Conservation (phyloP, 106 monocot species). For the Posidonia australis region DNA sequence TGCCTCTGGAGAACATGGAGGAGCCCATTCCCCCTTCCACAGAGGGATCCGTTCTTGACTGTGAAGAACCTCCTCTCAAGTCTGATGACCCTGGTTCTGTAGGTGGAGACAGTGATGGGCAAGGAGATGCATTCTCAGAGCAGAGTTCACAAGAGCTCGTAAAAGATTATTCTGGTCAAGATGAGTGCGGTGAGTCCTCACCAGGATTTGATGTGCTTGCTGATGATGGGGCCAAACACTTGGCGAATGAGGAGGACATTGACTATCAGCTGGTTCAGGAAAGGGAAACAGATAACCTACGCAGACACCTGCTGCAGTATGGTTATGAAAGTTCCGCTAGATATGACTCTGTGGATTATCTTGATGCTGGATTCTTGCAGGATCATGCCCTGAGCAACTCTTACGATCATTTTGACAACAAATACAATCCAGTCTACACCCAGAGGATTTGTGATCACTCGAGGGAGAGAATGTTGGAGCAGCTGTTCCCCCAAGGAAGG, state of each 20-base stretch:
- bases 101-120: slow-evolving; percentile 8
- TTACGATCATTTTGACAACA: slow-evolving; percentile 15
- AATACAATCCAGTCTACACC: slow-evolving; percentile 11
- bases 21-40: slow-evolving; percentile 23
- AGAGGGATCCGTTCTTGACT: slow-evolving; percentile 15
- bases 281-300: slow-evolving; percentile 18
- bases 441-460: slow-evolving; percentile 1
- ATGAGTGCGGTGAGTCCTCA: slow-evolving; percentile 41
- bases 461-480: slow-evolving; percentile 18
- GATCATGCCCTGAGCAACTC: slow-evolving; percentile 14
- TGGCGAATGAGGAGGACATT: slow-evolving; percentile 28
- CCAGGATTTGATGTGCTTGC: slow-evolving; percentile 56
- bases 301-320: slow-evolving; percentile 12
- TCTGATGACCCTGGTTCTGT: slow-evolving; percentile 6
- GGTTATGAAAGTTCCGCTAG: slow-evolving; percentile 19
- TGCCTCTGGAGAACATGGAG: neutral
- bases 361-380: slow-evolving; percentile 12
- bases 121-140: slow-evolving; percentile 9
- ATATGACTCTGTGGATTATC: slow-evolving; percentile 19
- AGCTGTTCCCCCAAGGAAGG: slow-evolving; percentile 3
- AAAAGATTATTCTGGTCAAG: slow-evolving; percentile 13
- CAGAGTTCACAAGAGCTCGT: slow-evolving; percentile 23
- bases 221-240: slow-evolving; percentile 30
- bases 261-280: slow-evolving; percentile 25
- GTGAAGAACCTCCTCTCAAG: slow-evolving; percentile 18